These are phyloP conservation scores for Plenodomus lindquistii DNA, from an alignment of 2,329 filamentous ascomycete species.

Conservation along the genomic window DNA sequence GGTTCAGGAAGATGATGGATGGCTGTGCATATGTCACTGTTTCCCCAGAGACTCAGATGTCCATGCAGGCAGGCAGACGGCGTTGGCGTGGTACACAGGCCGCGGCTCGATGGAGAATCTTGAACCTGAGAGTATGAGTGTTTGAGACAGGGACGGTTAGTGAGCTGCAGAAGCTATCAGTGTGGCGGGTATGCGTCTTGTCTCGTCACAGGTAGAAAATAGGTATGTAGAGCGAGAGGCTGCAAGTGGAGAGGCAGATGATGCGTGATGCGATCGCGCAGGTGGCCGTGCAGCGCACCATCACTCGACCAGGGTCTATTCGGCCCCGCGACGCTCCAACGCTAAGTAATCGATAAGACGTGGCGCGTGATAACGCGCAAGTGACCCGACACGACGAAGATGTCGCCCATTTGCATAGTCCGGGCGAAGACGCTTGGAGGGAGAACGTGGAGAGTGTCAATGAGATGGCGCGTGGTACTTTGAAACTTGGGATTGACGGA, in stretches of 20 bases:
- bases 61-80: conserved; percentile 1
- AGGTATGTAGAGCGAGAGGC: conserved; percentile 16
- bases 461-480: not conserved
- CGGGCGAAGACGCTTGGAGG: not conserved
- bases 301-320: conserved; percentile 6
- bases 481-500: not conserved
- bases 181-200: not conserved
- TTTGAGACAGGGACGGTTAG: conserved; percentile 2
- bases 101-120: conserved; percentile 2
- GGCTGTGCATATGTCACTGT: conserved; percentile 5
- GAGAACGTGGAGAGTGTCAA: not conserved
- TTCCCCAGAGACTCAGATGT: conserved; percentile 6
- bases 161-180: not conserved
- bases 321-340: conserved; percentile 17
- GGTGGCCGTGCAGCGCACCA: conserved; percentile 16
- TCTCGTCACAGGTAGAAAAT: conserved; percentile 9
- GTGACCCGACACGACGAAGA: not conserved
- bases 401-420: not conserved
- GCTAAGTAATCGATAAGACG: conserved; percentile 27
- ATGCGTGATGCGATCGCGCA: conserved; percentile 28
- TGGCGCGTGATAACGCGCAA: conserved; percentile 17
- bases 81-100: not conserved
- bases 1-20: conserved; percentile 4
- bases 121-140: conserved; percentile 2
- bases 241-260: conserved; percentile 28